Base-by-base conservation (phyloP, 768 basidiomycete genomes). In the Trametes cubensis region DNA sequence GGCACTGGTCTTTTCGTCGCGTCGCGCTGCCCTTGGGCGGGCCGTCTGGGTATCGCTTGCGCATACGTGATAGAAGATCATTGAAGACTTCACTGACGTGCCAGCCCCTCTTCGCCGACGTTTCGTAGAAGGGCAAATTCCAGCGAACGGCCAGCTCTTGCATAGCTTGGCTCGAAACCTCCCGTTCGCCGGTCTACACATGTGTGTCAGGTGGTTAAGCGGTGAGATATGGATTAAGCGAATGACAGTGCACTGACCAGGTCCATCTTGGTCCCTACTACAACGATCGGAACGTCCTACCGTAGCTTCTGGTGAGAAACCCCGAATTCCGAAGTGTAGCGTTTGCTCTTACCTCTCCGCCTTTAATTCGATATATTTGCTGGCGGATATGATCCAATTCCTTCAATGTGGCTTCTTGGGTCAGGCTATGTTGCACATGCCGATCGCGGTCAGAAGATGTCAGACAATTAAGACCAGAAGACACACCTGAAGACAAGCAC, bases 181-280 rank as follows among this genome's bases (percentile, higher is more conserved):
- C 90, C 34, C 94, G 83, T 72, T 95, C 93, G 61, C 83, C 85
- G 26, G 82, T 63, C 71, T 72, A 15, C 13, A 3, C 10, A 34
- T 5, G 4, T 34, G 34, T 34, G 34, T 34, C 34, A 34, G 34
- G 34, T 30, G 28, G 28, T 4, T 30, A 30, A 8, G 28, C 34
- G 11, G 34, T 18, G 55, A 44, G 21, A 21, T 58, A 21, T 18
- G 38, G 25, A 60, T 21, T 44, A 30, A n/a, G n/a, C 25, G 14
- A 18, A 17, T 8, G 40, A 10, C 13, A 23, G 11, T n/a, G 6
- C 17, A 60, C 70, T 34, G n/a, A 70, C 83, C 41, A 95, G 82
- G 72, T 95, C 94, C 44, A 89, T 79, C 72, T 94, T 93, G 30
- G 92, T 94, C 45, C 92, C 93, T 10, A 93, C 93, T 17, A 94